Conservation (phyloP, 352 stramenopile species). For the Globisporangium apiculatum region DNA sequence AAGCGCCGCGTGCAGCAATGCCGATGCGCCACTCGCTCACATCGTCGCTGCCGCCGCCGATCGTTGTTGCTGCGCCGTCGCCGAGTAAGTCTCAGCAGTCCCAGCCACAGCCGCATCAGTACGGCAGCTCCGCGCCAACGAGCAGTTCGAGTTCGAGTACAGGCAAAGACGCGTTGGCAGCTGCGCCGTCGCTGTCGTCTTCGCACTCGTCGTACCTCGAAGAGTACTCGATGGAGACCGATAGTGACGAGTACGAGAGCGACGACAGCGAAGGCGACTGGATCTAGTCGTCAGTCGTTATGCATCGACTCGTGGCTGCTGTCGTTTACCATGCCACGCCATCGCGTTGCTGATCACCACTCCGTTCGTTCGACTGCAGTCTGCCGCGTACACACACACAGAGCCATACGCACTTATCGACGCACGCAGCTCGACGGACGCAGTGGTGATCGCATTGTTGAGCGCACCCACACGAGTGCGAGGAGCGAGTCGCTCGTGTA, state of each 20-base stretch:
- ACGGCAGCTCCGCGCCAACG: conserved; percentile 11
- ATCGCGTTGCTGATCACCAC: too few species aligned
- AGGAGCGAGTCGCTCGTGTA: too few species aligned
- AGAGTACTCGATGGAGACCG: conserved; percentile 30
- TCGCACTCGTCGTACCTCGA: conserved; percentile 28
- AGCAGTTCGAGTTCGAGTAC: conserved; percentile 26
- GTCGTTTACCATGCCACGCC: too few species aligned
- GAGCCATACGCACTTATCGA: too few species aligned
- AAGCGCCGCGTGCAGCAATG: conserved; percentile 22
- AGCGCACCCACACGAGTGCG: too few species aligned
- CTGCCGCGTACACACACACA: too few species aligned
- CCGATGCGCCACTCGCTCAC: conserved; percentile 44
- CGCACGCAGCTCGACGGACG: too few species aligned
- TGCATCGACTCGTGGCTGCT: too few species aligned
- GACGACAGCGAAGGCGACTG: conserved; percentile 74
- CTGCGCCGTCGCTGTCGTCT: conserved; percentile 24
- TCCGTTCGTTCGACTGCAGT: too few species aligned
- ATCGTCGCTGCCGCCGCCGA: not conserved
- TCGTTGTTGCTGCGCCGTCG: not conserved
- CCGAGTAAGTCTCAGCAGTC: conserved; percentile 13
- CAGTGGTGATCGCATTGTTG: too few species aligned
- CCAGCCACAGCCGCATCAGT: conserved; percentile 11
- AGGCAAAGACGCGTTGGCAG: conserved; percentile 23
- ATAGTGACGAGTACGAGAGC: conserved; percentile 43
- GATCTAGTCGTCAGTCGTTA: conserved; percentile 29